phyloP scores from a whole-genome alignment of 2,329 filamentous ascomycete genomes.

The Cladorrhinum sp. region DNA sequence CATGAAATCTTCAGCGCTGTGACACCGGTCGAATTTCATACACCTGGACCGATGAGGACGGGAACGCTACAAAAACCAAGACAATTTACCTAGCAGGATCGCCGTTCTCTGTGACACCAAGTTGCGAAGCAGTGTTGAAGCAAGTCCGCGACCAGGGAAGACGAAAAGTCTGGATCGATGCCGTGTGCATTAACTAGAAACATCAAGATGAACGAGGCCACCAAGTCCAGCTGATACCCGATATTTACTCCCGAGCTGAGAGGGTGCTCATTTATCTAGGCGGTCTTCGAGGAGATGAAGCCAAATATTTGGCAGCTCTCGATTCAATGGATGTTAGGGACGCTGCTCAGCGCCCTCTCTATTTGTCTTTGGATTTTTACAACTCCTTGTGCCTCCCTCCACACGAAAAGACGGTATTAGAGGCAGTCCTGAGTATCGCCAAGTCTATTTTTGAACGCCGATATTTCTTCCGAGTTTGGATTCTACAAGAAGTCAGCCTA shows the following conservation, averaged over 20 bases:
- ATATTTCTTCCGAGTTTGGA: no score
- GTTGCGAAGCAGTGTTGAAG: slow-evolving; percentile 1
- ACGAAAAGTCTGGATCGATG: slow-evolving; percentile 9
- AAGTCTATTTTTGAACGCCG: background rate
- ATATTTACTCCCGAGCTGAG: slow-evolving; percentile 8
- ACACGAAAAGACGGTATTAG: background rate
- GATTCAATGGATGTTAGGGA: background rate
- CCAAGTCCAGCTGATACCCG: slow-evolving; percentile 7
- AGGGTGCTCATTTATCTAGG: slow-evolving; percentile 8
- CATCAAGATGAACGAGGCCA: background rate
- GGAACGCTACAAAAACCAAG: background rate
- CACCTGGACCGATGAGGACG: slow-evolving; percentile 12
- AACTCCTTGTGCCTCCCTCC: background rate
- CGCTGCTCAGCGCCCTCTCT: background rate
- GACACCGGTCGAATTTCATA: background rate
- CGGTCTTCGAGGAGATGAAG: background rate
- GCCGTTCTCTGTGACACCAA: background rate
- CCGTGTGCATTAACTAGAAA: slow-evolving; percentile 7
- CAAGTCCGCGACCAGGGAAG: background rate
- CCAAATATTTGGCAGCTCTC: background rate
- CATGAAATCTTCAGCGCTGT: background rate
- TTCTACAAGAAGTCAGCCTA: no score
- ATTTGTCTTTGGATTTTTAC: background rate
- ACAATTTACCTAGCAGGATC: background rate
- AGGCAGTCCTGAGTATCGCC: background rate